phyloP scores from a whole-genome alignment of 495 filamentous ascomycete genomes.

The Immersiella caudata region DNA sequence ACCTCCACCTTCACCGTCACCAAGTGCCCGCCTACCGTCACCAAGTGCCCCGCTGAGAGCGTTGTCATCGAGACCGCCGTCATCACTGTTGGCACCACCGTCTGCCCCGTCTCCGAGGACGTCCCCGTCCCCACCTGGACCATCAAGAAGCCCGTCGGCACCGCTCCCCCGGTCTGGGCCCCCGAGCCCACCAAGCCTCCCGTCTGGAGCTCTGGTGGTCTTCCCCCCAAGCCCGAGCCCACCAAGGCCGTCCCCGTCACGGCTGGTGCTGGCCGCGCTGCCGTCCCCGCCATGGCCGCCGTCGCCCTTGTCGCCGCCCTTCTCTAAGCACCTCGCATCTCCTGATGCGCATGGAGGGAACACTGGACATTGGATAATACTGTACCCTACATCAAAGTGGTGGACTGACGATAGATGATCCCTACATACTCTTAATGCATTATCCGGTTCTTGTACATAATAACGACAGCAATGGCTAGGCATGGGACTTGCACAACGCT shows the following conservation, averaged over 20 bases:
- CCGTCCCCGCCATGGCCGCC: constrained; percentile 27
- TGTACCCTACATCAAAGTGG: not conserved
- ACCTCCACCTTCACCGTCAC: constrained; percentile 13
- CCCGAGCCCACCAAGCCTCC: constrained; percentile 4
- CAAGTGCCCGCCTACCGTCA: constrained; percentile 58
- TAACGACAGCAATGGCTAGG: not conserved
- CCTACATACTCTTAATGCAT: not conserved
- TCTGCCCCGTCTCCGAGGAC: constrained; percentile 55
- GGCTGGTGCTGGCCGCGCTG: constrained; percentile 31
- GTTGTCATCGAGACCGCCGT: constrained; percentile 55
- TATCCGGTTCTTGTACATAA: not conserved
- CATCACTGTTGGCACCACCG: constrained; percentile 60
- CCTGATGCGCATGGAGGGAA: not conserved
- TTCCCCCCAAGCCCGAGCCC: constrained; percentile 14
- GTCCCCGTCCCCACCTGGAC: not conserved
- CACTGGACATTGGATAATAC: not conserved
- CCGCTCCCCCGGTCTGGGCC: not conserved
- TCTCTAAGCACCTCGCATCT: constrained; percentile 22
- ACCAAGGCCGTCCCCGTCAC: constrained; percentile 21
- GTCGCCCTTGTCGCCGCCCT: constrained; percentile 28
- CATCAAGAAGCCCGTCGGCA: constrained; percentile 2
- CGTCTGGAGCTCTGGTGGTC: not conserved
- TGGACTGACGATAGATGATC: constrained; percentile 1
- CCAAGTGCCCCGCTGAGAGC: constrained; percentile 58
- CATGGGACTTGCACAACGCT: not conserved